phyloP scores from a whole-genome alignment of 1,284 basidiomycete species.

The Cutaneotrichosporon sp. region DNA sequence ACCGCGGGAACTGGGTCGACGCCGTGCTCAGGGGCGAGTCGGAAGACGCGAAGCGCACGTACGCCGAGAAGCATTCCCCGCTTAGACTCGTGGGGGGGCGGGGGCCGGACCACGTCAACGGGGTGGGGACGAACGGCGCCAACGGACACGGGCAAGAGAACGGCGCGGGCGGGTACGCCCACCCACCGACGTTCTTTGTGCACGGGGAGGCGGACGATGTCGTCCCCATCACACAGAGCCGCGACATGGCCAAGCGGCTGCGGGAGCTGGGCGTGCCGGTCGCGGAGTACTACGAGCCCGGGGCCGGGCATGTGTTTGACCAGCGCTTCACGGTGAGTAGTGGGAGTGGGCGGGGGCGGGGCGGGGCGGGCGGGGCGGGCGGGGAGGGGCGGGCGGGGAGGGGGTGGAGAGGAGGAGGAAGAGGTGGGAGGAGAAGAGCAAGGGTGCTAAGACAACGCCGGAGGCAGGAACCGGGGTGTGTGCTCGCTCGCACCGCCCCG shows the following conservation, averaged over 20 bases:
- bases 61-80: slow-evolving; percentile 1
- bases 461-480: neutral
- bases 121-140: neutral
- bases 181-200: slow-evolving; percentile 30
- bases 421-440: neutral
- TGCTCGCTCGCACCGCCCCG: too few species aligned
- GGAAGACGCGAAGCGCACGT: neutral
- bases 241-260: slow-evolving; percentile 24
- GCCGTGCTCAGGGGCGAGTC: slow-evolving; percentile 1
- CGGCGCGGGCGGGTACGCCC: slow-evolving; percentile 21
- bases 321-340: slow-evolving; percentile 30
- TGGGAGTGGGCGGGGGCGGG: neutral
- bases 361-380: neutral
- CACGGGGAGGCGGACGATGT: slow-evolving; percentile 29
- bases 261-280: slow-evolving; percentile 22
- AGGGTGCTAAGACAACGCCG: neutral
- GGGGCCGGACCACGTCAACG: neutral
- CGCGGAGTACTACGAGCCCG: slow-evolving; percentile 22
- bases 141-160: neutral
- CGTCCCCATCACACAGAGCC: slow-evolving; percentile 29
- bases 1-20: slow-evolving; percentile 7
- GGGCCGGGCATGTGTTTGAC: slow-evolving; percentile 32
- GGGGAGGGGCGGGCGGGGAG: neutral
- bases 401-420: neutral
- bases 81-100: neutral